Conservation (phyloP, 495 filamentous ascomycete species). For the Bryoglossum gracile region DNA sequence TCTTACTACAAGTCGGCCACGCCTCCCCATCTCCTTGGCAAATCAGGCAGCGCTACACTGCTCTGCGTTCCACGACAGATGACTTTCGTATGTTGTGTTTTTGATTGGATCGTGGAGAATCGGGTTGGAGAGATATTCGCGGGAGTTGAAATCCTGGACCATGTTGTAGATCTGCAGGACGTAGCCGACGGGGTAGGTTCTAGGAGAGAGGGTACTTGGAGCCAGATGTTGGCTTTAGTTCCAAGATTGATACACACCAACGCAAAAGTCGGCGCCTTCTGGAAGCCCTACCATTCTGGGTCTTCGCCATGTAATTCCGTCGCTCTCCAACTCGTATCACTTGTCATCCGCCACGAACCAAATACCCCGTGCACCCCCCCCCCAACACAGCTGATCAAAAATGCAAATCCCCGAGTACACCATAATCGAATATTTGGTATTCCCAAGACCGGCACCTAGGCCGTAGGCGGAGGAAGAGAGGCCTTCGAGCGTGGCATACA, state of each 20-base stretch:
- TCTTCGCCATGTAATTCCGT: conserved; percentile 41
- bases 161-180: conserved; percentile 34
- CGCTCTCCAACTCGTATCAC: conserved; percentile 50
- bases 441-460: conserved; percentile 52
- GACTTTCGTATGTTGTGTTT: not conserved
- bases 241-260: conserved; percentile 62
- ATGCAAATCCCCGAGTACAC: conserved; percentile 58
- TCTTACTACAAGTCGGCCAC: too few relatives aligned
- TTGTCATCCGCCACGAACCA: conserved; percentile 61
- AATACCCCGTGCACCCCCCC: conserved; percentile 46
- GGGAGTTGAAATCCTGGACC: not conserved
- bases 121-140: not conserved
- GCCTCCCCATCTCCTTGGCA: too few relatives aligned
- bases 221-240: conserved; percentile 55
- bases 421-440: conserved; percentile 56
- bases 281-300: conserved; percentile 55
- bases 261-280: conserved; percentile 51
- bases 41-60: too few relatives aligned
- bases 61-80: too few relatives aligned
- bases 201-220: conserved; percentile 25
- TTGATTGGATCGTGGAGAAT: not conserved
- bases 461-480: conserved; percentile 40
- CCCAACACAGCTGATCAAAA: conserved; percentile 51
- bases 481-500: conserved; percentile 59
- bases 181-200: conserved; percentile 27